Percentiles rank a stretch among this genome's conserved stretches.
phyloP scores from a whole-genome alignment of 2,329 filamentous ascomycete species.

The Phialophora tarda region DNA sequence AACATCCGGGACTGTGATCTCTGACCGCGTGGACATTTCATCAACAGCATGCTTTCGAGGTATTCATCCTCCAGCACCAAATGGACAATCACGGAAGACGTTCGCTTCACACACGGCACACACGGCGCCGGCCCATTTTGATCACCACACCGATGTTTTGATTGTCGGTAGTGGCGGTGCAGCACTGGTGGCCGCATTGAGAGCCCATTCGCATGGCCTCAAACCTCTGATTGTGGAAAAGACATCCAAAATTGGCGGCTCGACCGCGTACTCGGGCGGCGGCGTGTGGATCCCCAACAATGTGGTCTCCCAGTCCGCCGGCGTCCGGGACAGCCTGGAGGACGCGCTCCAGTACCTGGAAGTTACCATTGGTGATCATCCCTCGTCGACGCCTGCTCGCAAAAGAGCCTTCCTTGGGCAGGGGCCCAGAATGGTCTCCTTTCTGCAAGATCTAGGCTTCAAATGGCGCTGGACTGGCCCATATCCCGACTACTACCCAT shows the following conservation, averaged over 20 bases:
- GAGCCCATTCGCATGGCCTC: slow-evolving; percentile 40
- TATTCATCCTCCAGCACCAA: no score
- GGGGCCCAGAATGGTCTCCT: slow-evolving; percentile 18
- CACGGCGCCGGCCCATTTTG: no score
- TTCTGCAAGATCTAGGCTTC: slow-evolving; percentile 9
- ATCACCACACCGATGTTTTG: slow-evolving; percentile 38
- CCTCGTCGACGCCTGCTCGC: no score
- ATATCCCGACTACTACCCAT: slow-evolving; percentile 23
- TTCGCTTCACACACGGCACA: no score
- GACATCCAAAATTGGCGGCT: slow-evolving; percentile 44
- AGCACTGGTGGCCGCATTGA: slow-evolving; percentile 44
- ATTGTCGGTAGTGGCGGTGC: slow-evolving; percentile 46
- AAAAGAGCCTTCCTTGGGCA: not conserved
- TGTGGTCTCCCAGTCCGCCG: slow-evolving; percentile 27
- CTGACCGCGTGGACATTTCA: no score
- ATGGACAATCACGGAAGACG: no score
- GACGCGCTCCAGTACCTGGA: slow-evolving; percentile 16
- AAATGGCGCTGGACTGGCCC: slow-evolving; percentile 21
- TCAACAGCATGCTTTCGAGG: no score
- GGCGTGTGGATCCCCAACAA: slow-evolving; percentile 47
- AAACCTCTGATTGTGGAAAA: slow-evolving; percentile 46
- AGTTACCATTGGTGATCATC: no score
- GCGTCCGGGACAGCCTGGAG: slow-evolving; percentile 11
- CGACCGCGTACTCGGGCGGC: slow-evolving; percentile 46
- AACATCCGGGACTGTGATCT: no score